Evolutionary conservation across 2,329 filamentous ascomycete species (phyloP).

Genomic region (Trichoderma sp.): DNA sequence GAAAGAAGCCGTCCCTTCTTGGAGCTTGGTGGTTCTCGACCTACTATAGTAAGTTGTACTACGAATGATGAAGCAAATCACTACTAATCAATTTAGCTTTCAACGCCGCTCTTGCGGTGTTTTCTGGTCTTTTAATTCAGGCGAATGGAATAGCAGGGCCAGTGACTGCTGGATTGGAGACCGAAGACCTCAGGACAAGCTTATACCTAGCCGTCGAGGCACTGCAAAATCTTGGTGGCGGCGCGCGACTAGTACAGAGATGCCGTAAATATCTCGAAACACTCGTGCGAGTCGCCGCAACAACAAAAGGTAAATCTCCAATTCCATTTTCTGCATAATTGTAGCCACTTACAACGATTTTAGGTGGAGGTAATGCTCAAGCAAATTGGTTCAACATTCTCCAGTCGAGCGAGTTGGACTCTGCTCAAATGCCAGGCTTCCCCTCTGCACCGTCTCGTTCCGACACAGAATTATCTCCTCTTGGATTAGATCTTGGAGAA

Average conservation of each 20-base stretch:
- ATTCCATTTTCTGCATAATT: no score
- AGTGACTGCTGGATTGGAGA: background rate
- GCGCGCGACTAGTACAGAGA: background rate
- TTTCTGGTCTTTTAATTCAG: background rate
- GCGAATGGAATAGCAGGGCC: background rate
- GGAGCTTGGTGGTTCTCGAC: constrained; percentile 12
- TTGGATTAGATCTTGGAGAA: constrained; percentile 3
- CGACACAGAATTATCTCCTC: background rate
- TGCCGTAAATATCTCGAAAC: constrained; percentile 10
- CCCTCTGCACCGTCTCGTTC: background rate
- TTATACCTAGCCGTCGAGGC: background rate
- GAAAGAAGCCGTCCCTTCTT: background rate
- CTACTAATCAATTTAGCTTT: background rate
- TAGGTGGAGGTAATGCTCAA: background rate
- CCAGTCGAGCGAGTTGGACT: background rate
- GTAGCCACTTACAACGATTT: background rate
- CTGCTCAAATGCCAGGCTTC: background rate
- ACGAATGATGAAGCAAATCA: background rate
- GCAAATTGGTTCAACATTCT: constrained; percentile 8
- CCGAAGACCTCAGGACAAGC: background rate
- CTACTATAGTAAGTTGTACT: constrained; percentile 3
- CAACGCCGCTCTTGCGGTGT: constrained; percentile 1
- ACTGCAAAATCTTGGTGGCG: background rate
- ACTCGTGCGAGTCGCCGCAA: constrained; percentile 1
- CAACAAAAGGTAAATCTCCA: background rate